Evolutionary conservation across 2,329 filamentous ascomycete species (phyloP).

Genomic region (Pseudonectria foliicola): DNA sequence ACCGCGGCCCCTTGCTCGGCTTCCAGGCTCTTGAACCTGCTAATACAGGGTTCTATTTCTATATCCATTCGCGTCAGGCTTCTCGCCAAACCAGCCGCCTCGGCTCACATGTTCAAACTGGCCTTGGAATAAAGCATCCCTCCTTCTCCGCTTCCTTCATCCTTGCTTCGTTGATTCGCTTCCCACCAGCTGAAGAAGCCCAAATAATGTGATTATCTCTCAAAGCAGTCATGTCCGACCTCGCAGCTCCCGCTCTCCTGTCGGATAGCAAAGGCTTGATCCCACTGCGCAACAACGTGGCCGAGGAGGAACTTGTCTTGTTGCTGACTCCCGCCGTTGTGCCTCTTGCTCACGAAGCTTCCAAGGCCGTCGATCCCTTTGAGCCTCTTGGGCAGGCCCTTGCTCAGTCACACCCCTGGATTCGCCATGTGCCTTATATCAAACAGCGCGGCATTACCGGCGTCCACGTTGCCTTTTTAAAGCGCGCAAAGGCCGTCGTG

Average conservation of each 20-base stretch:
- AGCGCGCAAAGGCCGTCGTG: slow-evolving; percentile 50
- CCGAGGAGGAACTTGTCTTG: slow-evolving; percentile 48
- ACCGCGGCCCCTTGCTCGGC: too few relatives aligned
- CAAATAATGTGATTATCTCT: too few relatives aligned
- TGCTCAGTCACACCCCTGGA: slow-evolving; percentile 48
- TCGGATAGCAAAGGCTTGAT: slow-evolving; percentile 40
- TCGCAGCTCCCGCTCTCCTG: slow-evolving; percentile 23
- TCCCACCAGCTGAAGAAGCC: too few relatives aligned
- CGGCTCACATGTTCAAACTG: too few relatives aligned
- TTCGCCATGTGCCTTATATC: slow-evolving; percentile 68
- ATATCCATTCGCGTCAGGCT: too few relatives aligned
- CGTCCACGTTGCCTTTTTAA: slow-evolving; percentile 56
- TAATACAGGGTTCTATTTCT: too few relatives aligned
- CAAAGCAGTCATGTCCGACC: background rate
- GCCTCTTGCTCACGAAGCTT: slow-evolving; percentile 34
- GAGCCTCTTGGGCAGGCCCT: slow-evolving; percentile 62
- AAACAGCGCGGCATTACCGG: slow-evolving; percentile 56
- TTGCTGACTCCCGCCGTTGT: slow-evolving; percentile 52
- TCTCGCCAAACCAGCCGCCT: too few relatives aligned
- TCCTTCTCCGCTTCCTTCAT: too few relatives aligned
- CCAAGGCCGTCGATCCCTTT: slow-evolving; percentile 57
- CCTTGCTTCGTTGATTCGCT: too few relatives aligned
- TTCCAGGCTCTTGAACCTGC: too few relatives aligned
- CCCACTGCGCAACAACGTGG: slow-evolving; percentile 38
- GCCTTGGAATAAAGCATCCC: too few relatives aligned